A percentile compares a stretch with the other conserved stretches of the same genome.
Evolutionary conservation across 768 basidiomycete genomes (phyloP).

Genomic region (Hypholoma sublateritium): DNA sequence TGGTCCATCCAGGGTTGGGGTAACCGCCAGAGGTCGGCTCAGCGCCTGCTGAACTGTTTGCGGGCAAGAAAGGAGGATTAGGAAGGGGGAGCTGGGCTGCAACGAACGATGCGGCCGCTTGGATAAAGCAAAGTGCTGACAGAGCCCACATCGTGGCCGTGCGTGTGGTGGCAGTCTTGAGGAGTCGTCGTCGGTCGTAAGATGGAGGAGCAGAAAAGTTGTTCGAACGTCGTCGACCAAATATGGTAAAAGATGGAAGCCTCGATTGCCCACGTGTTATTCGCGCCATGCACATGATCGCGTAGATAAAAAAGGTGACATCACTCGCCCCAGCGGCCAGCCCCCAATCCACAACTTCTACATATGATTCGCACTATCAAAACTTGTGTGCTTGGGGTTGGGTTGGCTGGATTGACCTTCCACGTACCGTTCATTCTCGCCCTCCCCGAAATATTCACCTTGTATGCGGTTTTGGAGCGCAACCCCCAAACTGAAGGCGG

Average conservation of each 20-base stretch:
- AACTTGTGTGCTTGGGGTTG: slow-evolving; percentile 75
- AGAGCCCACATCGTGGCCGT: slow-evolving; percentile 19
- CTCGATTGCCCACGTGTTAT: slow-evolving; percentile 13
- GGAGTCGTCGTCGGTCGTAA: slow-evolving; percentile 11
- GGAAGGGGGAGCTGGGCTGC: slow-evolving; percentile 65
- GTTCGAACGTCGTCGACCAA: slow-evolving; percentile 17
- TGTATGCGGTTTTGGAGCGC: slow-evolving; percentile 76
- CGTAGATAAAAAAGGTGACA: background rate
- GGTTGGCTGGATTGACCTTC: slow-evolving; percentile 75
- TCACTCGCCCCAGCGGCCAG: background rate
- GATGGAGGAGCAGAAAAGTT: slow-evolving; percentile 4
- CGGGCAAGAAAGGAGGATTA: slow-evolving; percentile 63
- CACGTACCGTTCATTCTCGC: slow-evolving; percentile 80
- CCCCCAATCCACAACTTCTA: background rate
- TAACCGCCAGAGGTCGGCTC: slow-evolving; percentile 38
- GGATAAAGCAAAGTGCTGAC: slow-evolving; percentile 24
- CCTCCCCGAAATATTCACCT: slow-evolving; percentile 65
- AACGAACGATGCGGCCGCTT: slow-evolving; percentile 23
- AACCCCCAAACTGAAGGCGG: slow-evolving; percentile 61
- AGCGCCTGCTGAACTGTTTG: slow-evolving; percentile 56
- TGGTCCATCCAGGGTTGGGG: slow-evolving; percentile 82
- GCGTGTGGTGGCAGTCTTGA: slow-evolving; percentile 7
- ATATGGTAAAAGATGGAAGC: background rate
- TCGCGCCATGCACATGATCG: slow-evolving; percentile 8
- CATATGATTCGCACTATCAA: slow-evolving; percentile 51